Evolutionary conservation across 148 eudicot genomes (phyloP).

Genomic region (Silene latifolia): DNA sequence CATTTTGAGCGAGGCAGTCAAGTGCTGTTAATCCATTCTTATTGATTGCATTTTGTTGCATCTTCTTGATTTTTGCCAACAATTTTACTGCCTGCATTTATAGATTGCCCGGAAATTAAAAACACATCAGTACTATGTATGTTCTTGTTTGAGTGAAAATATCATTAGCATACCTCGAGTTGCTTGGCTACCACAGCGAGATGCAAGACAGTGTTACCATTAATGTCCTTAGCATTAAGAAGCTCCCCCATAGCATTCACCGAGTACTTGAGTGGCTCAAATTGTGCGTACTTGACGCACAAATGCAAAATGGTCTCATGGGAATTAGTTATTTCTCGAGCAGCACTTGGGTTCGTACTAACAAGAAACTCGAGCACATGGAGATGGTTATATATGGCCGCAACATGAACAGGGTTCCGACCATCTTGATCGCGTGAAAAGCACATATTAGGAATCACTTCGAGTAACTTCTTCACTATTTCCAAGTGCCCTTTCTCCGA

Average conservation of each 20-base stretch:
- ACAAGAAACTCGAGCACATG: conserved; percentile 16
- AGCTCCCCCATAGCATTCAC: neutral
- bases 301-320: conserved; percentile 21
- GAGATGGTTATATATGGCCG: conserved; percentile 11
- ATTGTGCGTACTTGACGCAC: conserved; percentile 20
- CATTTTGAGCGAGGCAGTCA: too few relatives aligned
- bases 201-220: conserved; percentile 21
- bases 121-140: too few relatives aligned
- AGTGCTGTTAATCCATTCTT: too few relatives aligned
- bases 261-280: neutral
- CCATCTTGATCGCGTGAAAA: conserved; percentile 20
- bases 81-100: too few relatives aligned
- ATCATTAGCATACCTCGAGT: neutral
- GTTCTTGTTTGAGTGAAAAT: too few relatives aligned
- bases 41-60: too few relatives aligned
- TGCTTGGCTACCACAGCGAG: conserved; percentile 9
- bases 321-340: neutral
- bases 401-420: conserved; percentile 29
- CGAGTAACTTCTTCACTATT: conserved; percentile 15
- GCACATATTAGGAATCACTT: conserved; percentile 9
- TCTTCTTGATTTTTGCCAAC: too few relatives aligned
- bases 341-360: conserved; percentile 13
- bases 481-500: conserved; percentile 23
- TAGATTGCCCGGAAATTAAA: too few relatives aligned
- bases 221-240: conserved; percentile 4